Evolutionary conservation across 192 early-diverging fungal genomes (phyloP).

Genomic region (Phycomyces blakesleeanus): DNA sequence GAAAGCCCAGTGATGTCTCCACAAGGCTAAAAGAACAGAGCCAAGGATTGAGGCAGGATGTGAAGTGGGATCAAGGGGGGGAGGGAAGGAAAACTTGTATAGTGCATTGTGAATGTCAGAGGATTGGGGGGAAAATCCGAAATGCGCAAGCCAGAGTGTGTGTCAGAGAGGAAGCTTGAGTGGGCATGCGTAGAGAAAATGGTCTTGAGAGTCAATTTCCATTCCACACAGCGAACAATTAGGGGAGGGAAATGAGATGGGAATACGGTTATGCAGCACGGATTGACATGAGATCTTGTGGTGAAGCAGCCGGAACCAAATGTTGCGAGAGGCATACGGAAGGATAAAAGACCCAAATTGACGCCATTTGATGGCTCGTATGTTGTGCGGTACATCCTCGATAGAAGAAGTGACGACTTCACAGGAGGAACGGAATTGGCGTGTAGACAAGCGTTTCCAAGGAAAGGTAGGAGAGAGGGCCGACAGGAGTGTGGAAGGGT

Average conservation of each 20-base stretch:
- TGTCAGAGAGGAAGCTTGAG: background rate
- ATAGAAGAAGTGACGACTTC: too few species aligned
- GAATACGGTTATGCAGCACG: background rate
- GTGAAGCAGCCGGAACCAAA: slow-evolving; percentile 8
- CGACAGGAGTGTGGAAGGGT: background rate
- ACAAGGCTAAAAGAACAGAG: background rate
- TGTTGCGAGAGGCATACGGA: background rate
- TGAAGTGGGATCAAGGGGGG: background rate
- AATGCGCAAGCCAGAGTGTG: background rate
- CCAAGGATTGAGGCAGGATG: background rate
- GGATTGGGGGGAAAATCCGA: background rate
- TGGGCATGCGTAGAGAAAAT: slow-evolving; percentile 7
- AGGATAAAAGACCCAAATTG: background rate
- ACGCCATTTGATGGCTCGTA: background rate
- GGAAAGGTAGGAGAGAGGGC: background rate
- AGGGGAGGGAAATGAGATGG: background rate
- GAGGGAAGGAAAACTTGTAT: background rate
- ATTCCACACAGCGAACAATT: background rate
- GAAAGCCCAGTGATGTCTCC: slow-evolving; percentile 1
- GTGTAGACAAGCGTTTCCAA: background rate
- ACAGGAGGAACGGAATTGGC: background rate
- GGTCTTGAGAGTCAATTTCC: background rate
- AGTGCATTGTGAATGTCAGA: background rate
- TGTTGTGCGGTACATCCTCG: too few species aligned
- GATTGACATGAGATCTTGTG: background rate